Base-by-base conservation (phyloP, 768 basidiomycete species). In the Pleurotus tuoliensis region DNA sequence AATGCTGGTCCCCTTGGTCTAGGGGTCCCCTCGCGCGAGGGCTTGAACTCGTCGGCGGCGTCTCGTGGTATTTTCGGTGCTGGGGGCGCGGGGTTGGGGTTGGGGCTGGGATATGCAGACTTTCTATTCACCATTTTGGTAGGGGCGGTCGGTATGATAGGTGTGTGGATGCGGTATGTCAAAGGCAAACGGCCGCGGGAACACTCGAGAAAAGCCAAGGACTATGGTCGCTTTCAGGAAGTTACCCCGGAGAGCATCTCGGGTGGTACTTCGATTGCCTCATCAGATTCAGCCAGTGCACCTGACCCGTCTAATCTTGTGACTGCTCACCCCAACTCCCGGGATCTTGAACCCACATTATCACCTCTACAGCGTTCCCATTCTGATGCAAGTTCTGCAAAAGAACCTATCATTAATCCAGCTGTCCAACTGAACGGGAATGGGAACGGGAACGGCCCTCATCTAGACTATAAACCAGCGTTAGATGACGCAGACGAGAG, bases 401-500 rank as follows among this genome's bases (percentile, higher is more conserved):
- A 6, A n/a, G 41, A 18, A 11, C 12, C n/a, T 16, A 44, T 44
- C 41, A 7, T 22, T 2, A 44, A 44, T 44, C 6, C n/a, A 22
- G n/a, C 41, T 11, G n/a, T 22, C 20, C 41, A 16, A 44, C 20
- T 3, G 11, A 44, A 44, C 20, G 30, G 30, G 30, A 34, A 34
- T 6, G 30, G 30, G 13, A 43, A 43, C 20, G 30, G 30, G 30
- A 34, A 34, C 30, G 30, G 30, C 30, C 38, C 48, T 50, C 48
- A 15, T n/a, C 16, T 34, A 37, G n/a, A 13, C 20, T 38, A 15
- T 11, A 16, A 53, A 41, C 6, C 16, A 41, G 15, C 37, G 12
- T 22, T 53, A 13, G 76, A 59, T 40, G 84, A 78, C 49, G 76
- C 68, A 2, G 86, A 83, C n/a, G 86, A 83, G 9, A 82, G 82